Percentiles rank a stretch among this genome's conserved stretches.
Conservation (phyloP, 805 yeast genomes). For the Yarrowia alimentaria region DNA sequence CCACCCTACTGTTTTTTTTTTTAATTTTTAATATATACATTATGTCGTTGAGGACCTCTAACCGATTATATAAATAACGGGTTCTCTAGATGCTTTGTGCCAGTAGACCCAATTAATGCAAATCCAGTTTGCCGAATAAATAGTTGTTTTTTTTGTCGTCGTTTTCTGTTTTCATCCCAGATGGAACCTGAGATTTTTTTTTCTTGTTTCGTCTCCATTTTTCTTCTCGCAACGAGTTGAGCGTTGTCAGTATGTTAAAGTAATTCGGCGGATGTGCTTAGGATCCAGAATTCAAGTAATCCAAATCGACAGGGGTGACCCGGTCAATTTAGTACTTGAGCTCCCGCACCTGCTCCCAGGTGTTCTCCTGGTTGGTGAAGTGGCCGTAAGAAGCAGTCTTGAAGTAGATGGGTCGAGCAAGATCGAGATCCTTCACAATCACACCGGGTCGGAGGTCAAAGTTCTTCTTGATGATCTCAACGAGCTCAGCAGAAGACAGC, state of each 20-base stretch:
- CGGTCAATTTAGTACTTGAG: constrained; percentile 40
- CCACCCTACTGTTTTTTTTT: background rate
- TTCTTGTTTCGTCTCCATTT: constrained; percentile 9
- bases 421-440: constrained; percentile 90
- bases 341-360: constrained; percentile 93
- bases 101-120: constrained; percentile 28
- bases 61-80: constrained; percentile 28
- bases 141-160: constrained; percentile 13
- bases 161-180: background rate
- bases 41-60: constrained; percentile 28
- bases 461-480: constrained; percentile 86
- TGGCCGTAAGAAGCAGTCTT: constrained; percentile 99
- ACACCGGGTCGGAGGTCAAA: constrained; percentile 99
- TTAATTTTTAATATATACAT: constrained; percentile 23
- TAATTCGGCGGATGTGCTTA: constrained; percentile 28
- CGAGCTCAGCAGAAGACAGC: constrained; percentile 84
- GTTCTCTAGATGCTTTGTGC: constrained; percentile 27
- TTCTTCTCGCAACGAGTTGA: constrained; percentile 29
- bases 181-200: background rate
- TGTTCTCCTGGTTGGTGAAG: constrained; percentile 97
- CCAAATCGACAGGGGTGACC: constrained; percentile 24
- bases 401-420: constrained; percentile 98
- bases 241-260: constrained; percentile 29
- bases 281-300: constrained; percentile 25
- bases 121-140: constrained; percentile 29